Base-by-base conservation (phyloP, 257 asterid genomes). In the Fraxinus americana region DNA sequence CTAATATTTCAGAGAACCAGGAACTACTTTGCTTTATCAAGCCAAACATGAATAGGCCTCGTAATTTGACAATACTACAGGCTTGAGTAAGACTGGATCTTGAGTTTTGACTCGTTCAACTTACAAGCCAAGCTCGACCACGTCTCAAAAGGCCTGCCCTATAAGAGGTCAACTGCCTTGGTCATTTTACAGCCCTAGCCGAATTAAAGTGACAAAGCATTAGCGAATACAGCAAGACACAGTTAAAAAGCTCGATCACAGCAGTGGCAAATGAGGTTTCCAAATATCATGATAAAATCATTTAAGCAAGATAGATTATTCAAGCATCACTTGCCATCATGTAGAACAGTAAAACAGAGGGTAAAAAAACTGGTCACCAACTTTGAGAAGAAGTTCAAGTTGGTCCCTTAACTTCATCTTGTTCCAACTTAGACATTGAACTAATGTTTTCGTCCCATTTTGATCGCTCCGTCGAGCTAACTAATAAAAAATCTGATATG, bases 1-100 rank as follows among this genome's bases (percentile, higher is more conserved):
- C 11, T n/a, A 57, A 57, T 57, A n/a, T 57, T 57, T 57, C n/a
- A 0, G 66, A n/a, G 66, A 57, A 57, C 66, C 27, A 5, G 11
- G 27, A 57, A 41, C 71, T 36, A 67, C 72, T 32, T 77, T 69
- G 63, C 19, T 63, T 43, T n/a, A 70, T 21, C 34, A 77, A 76
- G 75, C 78, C 74, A 67, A 3, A 68, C 34, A 10, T 14, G 23
- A 59, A 30, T 63, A 25, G 5, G 35, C 70, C 45, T 77, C 70
- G 1, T 69, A 71, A 35, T 30, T 54, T 48, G 71, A 45, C 19
- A 45, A 32, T 72, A 73, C 67, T 72, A 41, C 69, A 63, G 14
- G 39, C 77, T 21, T n/a, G 35, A 41, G 74, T 9, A n/a, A 73
- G 9, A 30, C 29, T 48, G 23, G 45, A 78, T 48, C 72, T 63